Evolutionary conservation across 176 grass and related monocot species (phyloP).

Genomic region (Rhynchospora tenuis): DNA sequence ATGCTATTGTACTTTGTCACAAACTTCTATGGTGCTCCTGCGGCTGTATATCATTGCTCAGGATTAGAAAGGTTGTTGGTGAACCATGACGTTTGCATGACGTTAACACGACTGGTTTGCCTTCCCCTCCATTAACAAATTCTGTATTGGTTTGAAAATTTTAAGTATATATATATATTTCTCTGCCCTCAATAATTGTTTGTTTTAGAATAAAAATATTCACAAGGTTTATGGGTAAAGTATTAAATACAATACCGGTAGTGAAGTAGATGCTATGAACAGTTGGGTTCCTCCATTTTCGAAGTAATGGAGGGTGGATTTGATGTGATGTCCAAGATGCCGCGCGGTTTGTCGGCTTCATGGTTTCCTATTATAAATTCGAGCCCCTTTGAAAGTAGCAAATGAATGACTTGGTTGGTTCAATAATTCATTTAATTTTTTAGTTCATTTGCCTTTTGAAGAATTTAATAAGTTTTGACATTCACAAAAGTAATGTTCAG

Average conservation of each 20-base stretch:
- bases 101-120: conserved; percentile 22
- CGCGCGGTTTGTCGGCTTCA: neutral
- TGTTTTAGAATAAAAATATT: neutral
- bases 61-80: conserved; percentile 22
- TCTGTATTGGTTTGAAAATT: neutral
- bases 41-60: conserved; percentile 34
- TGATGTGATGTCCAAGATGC: neutral
- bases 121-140: neutral
- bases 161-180: neutral
- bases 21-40: conserved; percentile 38
- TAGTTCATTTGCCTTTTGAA: neutral
- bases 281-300: neutral
- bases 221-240: neutral
- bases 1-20: conserved; percentile 58
- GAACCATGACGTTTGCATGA: conserved; percentile 51
- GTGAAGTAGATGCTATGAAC: neutral
- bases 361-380: neutral
- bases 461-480: neutral
- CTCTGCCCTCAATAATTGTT: neutral
- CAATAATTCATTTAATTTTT: neutral
- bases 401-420: neutral
- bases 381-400: neutral
- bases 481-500: neutral
- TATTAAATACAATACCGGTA: neutral
- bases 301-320: neutral